phyloP scores from a whole-genome alignment of 768 basidiomycete genomes.

The Russula sp. region DNA sequence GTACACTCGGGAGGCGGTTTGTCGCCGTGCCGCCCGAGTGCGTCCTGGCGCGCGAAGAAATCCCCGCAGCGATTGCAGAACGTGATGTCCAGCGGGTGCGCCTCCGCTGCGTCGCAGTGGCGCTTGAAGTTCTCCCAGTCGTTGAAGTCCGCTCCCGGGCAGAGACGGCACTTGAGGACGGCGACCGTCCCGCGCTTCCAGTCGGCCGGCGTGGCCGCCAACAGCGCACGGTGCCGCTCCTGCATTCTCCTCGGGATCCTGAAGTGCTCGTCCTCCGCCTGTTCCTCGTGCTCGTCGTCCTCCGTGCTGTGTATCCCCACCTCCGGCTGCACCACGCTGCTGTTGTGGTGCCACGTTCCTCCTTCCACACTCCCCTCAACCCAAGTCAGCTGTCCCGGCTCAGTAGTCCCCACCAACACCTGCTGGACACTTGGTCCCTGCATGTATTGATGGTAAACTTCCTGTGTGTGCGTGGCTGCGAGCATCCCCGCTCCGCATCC shows the following conservation, averaged over 20 bases:
- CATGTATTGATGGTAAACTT: neutral
- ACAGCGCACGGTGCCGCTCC: neutral
- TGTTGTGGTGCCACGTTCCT: neutral
- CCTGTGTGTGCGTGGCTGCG: neutral
- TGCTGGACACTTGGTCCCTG: neutral
- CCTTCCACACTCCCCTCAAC: neutral
- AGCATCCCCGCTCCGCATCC: neutral
- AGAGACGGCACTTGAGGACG: neutral
- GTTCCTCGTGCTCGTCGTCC: neutral
- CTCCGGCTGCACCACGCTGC: neutral
- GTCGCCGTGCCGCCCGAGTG: neutral
- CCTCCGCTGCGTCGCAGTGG: neutral
- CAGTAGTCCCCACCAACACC: no score
- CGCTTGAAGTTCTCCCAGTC: neutral
- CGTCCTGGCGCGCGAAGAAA: neutral
- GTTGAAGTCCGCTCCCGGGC: neutral
- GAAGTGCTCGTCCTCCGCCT: no score
- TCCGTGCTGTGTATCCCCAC: neutral
- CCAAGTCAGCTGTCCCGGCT: neutral
- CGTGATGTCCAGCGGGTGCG: neutral
- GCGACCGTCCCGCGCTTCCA: neutral
- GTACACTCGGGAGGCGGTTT: neutral
- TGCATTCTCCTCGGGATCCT: neutral
- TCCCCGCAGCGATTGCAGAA: conserved; percentile 3
- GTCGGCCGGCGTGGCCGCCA: neutral